phyloP scores from a whole-genome alignment of 345 rosid genomes.

The Bruguiera gymnorhiza region DNA sequence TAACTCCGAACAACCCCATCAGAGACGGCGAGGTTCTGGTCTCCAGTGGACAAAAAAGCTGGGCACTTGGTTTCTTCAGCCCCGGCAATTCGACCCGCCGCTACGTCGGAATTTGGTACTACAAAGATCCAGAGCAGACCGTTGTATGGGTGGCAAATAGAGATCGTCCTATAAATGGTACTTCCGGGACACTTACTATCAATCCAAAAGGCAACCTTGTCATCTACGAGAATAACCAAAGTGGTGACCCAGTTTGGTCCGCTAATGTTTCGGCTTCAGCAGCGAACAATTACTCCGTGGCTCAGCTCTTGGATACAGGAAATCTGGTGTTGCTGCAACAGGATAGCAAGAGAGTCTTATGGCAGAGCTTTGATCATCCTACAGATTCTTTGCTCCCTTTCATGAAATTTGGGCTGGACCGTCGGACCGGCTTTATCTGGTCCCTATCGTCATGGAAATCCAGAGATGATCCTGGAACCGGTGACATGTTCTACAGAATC shows the following conservation, averaged over 20 bases:
- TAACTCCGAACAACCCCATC: neutral
- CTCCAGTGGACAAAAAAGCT: neutral
- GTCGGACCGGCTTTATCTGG: constrained; percentile 12
- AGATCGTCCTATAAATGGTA: constrained; percentile 7
- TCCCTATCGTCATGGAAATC: constrained; percentile 32
- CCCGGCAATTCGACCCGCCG: constrained; percentile 9
- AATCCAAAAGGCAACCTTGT: constrained; percentile 7
- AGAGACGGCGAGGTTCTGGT: constrained; percentile 13
- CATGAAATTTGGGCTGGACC: constrained; percentile 27
- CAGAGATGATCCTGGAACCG: constrained; percentile 21
- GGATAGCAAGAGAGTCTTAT: constrained; percentile 5
- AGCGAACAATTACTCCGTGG: neutral
- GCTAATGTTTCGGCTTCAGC: neutral
- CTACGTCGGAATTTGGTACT: constrained; percentile 18
- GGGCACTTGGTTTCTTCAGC: constrained; percentile 14
- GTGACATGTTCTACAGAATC: constrained; percentile 12
- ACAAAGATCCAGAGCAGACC: neutral
- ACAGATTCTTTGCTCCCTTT: constrained; percentile 27
- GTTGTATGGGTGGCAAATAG: constrained; percentile 18
- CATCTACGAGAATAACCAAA: neutral
- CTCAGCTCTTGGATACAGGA: constrained; percentile 32
- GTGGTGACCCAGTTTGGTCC: constrained; percentile 7
- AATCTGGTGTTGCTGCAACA: constrained; percentile 16
- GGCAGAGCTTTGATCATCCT: constrained; percentile 42
- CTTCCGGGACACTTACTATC: constrained; percentile 11